Conservation (phyloP, 768 basidiomycete species). For the Leccinum sublutescens region DNA sequence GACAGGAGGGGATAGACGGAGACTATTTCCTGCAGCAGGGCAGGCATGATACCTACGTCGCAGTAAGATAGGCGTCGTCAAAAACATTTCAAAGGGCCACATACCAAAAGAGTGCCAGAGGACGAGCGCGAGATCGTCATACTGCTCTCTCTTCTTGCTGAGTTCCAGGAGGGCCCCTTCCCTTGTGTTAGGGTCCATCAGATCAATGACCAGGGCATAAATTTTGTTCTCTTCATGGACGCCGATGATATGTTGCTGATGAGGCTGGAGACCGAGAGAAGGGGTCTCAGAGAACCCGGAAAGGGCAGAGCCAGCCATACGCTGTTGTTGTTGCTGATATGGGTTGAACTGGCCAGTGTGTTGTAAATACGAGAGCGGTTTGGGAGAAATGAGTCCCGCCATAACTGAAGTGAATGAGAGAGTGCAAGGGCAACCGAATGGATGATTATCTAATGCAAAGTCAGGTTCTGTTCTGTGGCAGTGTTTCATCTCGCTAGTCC, state of each 20-base stretch:
- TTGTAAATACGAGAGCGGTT: constrained; percentile 63
- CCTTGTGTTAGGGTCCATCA: constrained; percentile 78
- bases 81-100: constrained; percentile 13
- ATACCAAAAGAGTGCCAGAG: constrained; percentile 98
- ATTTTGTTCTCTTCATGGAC: constrained; percentile 80
- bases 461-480: too few relatives aligned
- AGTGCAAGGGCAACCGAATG: constrained; percentile 1
- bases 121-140: constrained; percentile 95
- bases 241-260: constrained; percentile 53
- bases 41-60: constrained; percentile 89
- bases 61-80: background rate
- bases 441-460: constrained; percentile 26
- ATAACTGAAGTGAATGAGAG: constrained; percentile 32
- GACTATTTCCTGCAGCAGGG: constrained; percentile 95
- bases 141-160: constrained; percentile 98
- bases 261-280: constrained; percentile 50
- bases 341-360: constrained; percentile 58
- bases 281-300: constrained; percentile 61
- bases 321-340: constrained; percentile 47
- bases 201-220: constrained; percentile 83
- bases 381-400: constrained; percentile 64
- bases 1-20: constrained; percentile 96
- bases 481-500: too few relatives aligned
- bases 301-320: constrained; percentile 26
- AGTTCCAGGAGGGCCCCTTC: constrained; percentile 92